These are phyloP conservation scores for Monsonia emarginata DNA, from an alignment of 441 rosid genomes.

Conservation along the genomic window DNA sequence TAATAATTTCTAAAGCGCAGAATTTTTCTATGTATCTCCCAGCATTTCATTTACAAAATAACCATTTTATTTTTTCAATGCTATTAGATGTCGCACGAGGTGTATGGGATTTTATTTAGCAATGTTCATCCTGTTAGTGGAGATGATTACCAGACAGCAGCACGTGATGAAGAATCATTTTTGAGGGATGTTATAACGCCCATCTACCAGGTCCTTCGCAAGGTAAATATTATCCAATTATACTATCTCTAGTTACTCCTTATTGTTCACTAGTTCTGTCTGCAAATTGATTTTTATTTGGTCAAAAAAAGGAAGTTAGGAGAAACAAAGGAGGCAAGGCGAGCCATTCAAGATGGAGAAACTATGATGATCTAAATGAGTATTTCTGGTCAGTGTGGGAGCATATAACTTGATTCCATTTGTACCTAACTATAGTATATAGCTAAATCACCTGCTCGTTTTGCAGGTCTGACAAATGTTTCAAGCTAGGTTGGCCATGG, in stretches of 20 bases:
- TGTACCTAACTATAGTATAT: slow-evolving; percentile 4
- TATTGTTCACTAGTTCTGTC: slow-evolving; percentile 8
- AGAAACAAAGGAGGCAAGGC: slow-evolving; percentile 74
- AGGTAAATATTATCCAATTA: slow-evolving; percentile 39
- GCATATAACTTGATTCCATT: slow-evolving; percentile 8
- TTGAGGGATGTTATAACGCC: slow-evolving; percentile 72
- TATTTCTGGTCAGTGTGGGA: slow-evolving; percentile 68
- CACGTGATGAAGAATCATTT: slow-evolving; percentile 70
- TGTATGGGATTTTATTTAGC: slow-evolving; percentile 48
- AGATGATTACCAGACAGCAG: slow-evolving; percentile 38
- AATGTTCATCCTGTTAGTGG: slow-evolving; percentile 57
- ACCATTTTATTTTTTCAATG: slow-evolving; percentile 20
- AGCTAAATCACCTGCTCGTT: slow-evolving; percentile 12
- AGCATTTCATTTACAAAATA: slow-evolving; percentile 8
- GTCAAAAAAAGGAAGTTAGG: slow-evolving; percentile 58
- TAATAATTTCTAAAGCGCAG: neutral
- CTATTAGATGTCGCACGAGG: slow-evolving; percentile 69
- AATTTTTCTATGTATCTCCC: neutral
- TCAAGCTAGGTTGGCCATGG: slow-evolving; percentile 70
- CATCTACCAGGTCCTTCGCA: slow-evolving; percentile 56
- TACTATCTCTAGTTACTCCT: slow-evolving; percentile 3
- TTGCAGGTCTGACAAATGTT: slow-evolving; percentile 70
- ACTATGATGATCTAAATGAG: slow-evolving; percentile 94
- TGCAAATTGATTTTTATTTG: slow-evolving; percentile 21
- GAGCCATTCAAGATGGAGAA: slow-evolving; percentile 97